These are phyloP conservation scores for Coemansia furcata DNA, from an alignment of 192 early-diverging fungal genomes.

Conservation along the genomic window DNA sequence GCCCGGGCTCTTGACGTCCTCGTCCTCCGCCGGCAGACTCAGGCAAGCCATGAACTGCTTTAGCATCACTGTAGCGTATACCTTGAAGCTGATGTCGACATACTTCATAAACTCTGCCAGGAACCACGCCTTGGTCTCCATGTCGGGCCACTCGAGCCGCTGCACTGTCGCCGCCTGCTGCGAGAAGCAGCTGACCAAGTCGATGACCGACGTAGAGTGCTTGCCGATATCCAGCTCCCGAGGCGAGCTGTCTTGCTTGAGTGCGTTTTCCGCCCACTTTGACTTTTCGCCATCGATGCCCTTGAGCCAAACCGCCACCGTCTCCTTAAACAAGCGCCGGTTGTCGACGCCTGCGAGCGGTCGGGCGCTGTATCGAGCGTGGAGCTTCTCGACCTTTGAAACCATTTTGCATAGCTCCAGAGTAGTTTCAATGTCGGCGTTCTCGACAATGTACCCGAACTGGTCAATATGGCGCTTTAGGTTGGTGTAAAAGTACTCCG, in stretches of 20 bases:
- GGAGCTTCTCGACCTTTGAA: constrained; percentile 28
- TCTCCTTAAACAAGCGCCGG: constrained; percentile 40
- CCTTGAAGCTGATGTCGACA: constrained; percentile 37
- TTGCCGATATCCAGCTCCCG: constrained; percentile 37
- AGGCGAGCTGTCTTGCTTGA: constrained; percentile 41
- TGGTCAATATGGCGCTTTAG: constrained; percentile 33
- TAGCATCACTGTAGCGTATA: constrained; percentile 48
- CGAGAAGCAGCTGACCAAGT: constrained; percentile 46
- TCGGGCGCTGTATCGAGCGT: constrained; percentile 17
- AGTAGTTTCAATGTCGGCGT: constrained; percentile 29
- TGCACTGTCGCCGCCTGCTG: constrained; percentile 43
- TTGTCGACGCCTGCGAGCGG: constrained; percentile 28
- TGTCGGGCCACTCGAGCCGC: constrained; percentile 49
- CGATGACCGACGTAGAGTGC: constrained; percentile 55
- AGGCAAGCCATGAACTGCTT: constrained; percentile 41
- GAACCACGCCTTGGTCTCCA: constrained; percentile 43
- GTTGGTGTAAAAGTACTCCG: constrained; percentile 36
- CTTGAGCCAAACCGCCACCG: constrained; percentile 27
- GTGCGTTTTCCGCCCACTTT: constrained; percentile 43
- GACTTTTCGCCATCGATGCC: constrained; percentile 39
- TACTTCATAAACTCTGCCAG: constrained; percentile 48
- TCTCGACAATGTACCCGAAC: constrained; percentile 36
- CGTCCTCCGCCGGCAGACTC: constrained; percentile 10
- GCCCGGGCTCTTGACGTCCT: constrained; percentile 16
- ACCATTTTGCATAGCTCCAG: constrained; percentile 44